A percentile compares a stretch with the other conserved stretches of the same genome.
These are phyloP conservation scores for Melanomma pulvis-pyrius DNA, from an alignment of 495 filamentous ascomycete genomes.

Conservation along the genomic window DNA sequence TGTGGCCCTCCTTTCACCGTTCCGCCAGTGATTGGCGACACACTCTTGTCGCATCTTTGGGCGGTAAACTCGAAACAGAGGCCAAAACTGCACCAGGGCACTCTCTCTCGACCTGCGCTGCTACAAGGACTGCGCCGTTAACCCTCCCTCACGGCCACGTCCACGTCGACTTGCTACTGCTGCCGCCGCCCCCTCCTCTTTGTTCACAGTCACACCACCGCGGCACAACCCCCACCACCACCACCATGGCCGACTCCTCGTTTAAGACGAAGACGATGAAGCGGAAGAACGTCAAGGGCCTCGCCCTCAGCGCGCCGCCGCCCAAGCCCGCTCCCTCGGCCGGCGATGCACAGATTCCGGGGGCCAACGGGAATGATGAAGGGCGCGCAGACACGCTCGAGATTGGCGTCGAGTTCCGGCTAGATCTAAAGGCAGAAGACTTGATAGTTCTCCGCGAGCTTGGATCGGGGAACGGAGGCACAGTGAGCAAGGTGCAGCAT, in stretches of 20 bases:
- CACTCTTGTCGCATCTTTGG: slow-evolving; percentile 29
- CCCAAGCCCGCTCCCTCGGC: slow-evolving; percentile 61
- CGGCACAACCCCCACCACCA: slow-evolving; percentile 25
- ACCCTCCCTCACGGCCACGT: neutral
- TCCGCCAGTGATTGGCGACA: slow-evolving; percentile 35
- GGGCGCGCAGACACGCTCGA: slow-evolving; percentile 79
- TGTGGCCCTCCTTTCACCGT: slow-evolving; percentile 34
- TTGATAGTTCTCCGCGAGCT: slow-evolving; percentile 91
- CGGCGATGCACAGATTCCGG: slow-evolving; percentile 62
- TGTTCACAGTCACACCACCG: neutral
- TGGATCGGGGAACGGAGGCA: slow-evolving; percentile 94
- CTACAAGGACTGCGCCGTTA: neutral
- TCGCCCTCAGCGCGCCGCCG: slow-evolving; percentile 74
- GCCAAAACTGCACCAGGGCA: slow-evolving; percentile 1
- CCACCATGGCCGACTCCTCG: slow-evolving; percentile 67
- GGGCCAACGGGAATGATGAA: slow-evolving; percentile 63
- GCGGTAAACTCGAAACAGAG: slow-evolving; percentile 37
- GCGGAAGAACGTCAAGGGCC: slow-evolving; percentile 97
- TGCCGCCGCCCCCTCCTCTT: slow-evolving; percentile 9
- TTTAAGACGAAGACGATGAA: slow-evolving; percentile 92
- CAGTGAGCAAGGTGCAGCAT: slow-evolving; percentile 96
- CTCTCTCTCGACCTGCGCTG: neutral
- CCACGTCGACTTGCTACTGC: neutral
- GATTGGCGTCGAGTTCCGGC: slow-evolving; percentile 93
- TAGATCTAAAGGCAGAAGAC: slow-evolving; percentile 91